A percentile compares a stretch with the other conserved stretches of the same genome.
Evolutionary conservation across 129 eudicot species (phyloP).

Genomic region (Flaveria trinervia): DNA sequence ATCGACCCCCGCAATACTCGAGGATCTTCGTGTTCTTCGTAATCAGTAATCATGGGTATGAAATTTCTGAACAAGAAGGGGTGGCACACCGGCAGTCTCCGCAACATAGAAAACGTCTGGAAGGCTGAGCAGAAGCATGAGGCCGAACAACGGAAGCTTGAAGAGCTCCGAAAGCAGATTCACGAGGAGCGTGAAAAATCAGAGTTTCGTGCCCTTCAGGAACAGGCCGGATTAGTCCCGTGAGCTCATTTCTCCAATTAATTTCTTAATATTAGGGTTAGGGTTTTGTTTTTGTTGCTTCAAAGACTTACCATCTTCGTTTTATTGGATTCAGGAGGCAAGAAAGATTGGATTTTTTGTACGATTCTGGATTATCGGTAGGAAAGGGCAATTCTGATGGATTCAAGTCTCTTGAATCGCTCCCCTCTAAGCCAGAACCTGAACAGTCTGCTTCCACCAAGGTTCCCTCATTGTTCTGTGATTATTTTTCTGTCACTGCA

Average conservation of each 20-base stretch:
- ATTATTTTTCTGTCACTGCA: neutral
- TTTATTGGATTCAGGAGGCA: conserved; percentile 55
- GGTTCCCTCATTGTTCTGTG: conserved; percentile 23
- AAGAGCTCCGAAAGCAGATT: conserved; percentile 91
- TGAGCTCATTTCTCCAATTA: conserved; percentile 23
- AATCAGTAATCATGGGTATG: conserved; percentile 54
- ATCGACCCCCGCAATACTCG: neutral
- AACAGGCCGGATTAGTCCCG: conserved; percentile 94
- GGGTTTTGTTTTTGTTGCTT: conserved; percentile 20
- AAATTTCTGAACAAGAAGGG: conserved; percentile 98
- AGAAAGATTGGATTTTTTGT: conserved; percentile 87
- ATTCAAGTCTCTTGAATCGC: conserved; percentile 63
- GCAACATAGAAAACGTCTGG: conserved; percentile 97
- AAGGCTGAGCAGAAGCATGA: conserved; percentile 98
- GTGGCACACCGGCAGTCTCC: conserved; percentile 93
- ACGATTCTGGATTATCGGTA: conserved; percentile 82
- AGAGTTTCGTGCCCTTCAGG: conserved; percentile 85
- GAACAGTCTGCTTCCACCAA: conserved; percentile 46
- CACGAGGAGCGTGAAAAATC: conserved; percentile 79
- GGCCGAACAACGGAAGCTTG: conserved; percentile 81
- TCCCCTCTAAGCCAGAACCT: conserved; percentile 48
- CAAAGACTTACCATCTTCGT: neutral
- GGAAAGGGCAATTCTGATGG: conserved; percentile 66
- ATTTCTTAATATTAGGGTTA: conserved; percentile 35
- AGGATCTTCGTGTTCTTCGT: neutral